Evolutionary conservation across 2,329 filamentous ascomycete genomes (phyloP), one percentile per base, ranked within the genome.

Genomic region (Penicillium thymicola): DNA sequence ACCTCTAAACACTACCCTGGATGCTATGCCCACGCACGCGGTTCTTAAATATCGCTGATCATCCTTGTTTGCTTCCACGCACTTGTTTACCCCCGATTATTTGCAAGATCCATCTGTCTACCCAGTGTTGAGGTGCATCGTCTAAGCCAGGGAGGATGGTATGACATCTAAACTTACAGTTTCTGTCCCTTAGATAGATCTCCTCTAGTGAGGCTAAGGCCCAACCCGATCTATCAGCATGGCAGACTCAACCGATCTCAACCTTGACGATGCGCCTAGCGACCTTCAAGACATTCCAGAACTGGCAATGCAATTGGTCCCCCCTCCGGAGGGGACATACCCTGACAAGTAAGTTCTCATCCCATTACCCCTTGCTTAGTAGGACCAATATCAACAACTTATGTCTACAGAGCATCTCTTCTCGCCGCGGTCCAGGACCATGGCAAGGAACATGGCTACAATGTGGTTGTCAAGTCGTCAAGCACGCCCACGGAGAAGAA

Each of bases 231-330:
- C 59, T 58, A 59, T 65, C 57, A 62, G 40, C 63, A 77, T 77
- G 75, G 71, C 75, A 46, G 73, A 76, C 64, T 67, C 73, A 55
- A 66, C 72, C 45, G 75, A 77, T 65, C 65, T 77, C 59, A 77
- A 75, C 64, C 65, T 77, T 54, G 75, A 77, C 63, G 54, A 56
- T 56, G 75, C 75, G 58, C 75, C 74, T 16, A 76, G 75, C 64
- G 75, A 77, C 60, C 73, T 77, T 58, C 73, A 76, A 60, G 75
- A 77, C 64, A 76, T 77, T 63, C 74, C 75, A 50, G 75, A 77
- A 40, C 62, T 75, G 60, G 69, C 71, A 14, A 75, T 76, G 68
- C 72, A 76, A 64, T 65, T 77, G 52, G 53, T 76, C 30, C 73
- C 75, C 3, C 75, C 75, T 16, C 74, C 73, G 1, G 75, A 77